Evolutionary conservation across 1,139 yeast species (phyloP), one percentile per base, ranked within the genome.

Genomic region (Hyphopichia khmerensis): DNA sequence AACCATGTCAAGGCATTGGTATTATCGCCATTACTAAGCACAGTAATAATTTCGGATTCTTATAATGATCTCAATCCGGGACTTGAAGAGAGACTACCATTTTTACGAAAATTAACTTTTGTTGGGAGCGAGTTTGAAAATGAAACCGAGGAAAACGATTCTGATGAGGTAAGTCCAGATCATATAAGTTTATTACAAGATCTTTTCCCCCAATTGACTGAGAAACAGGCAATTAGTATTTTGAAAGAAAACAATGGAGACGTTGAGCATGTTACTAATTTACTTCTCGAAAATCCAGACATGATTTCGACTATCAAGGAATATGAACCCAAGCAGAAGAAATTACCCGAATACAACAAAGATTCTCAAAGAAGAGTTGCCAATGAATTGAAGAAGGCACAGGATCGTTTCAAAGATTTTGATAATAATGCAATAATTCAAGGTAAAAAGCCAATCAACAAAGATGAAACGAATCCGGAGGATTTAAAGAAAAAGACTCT

Each of bases 261-360:
- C 43, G 80, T 83, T 1, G 95, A 87, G 47, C 52, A 59, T 18
- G 80, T 80, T 0, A 84, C 87, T 1, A 72, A 82, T 47, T 57
- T 70, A 43, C 53, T 90, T 16, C 67, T 89, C 31, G 96, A 87
- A 48, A 68, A 80, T 43, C 84, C 87, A 0, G 72, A 64, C 2
- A 49, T 69, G 8, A 59, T 75, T 0, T 55, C 59, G 4, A 46
- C 48, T 3, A 55, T 62, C 2, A 45, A 49, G 18, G 61, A 59
- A 15, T 27, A 14, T 17, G 35, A 30, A 5, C 35, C 39, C 3
- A 30, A 40, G 14, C 9, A 8, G 7, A 13, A 33, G 16, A 33
- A 14, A 8, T n/a, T n/a, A n/a, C 11, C 11, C 8, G 26, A 17
- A n/a, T 9, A 24, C 24, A 36, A 26, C 10, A 29, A 24, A 13